Conservation (phyloP, 2,329 filamentous ascomycete genomes). For the Exophiala xenobiotica region DNA sequence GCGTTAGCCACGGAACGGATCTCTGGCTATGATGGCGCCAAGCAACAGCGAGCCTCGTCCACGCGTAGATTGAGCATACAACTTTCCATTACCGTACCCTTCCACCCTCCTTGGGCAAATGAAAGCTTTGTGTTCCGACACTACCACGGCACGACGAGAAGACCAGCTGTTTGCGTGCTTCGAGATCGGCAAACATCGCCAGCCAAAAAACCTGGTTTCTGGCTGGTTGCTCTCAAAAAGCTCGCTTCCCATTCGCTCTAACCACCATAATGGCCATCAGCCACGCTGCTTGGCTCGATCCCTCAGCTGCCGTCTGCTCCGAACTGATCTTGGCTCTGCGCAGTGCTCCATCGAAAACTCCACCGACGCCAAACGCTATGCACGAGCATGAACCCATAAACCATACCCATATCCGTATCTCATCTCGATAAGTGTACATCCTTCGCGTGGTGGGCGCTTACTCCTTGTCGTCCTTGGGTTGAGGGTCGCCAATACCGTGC, state of each 20-base stretch:
- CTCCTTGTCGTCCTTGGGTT: constrained; percentile 93
- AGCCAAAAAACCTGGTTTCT: not conserved
- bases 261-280: not conserved
- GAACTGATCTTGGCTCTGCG: not conserved
- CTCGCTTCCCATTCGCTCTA: not conserved
- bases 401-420: not conserved
- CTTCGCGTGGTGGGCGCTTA: constrained; percentile 31
- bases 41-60: too few species aligned
- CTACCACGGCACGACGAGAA: too few species aligned
- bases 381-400: constrained; percentile 1
- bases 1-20: too few species aligned
- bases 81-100: too few species aligned
- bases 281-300: not conserved
- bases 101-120: too few species aligned
- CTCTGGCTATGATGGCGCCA: too few species aligned
- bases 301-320: not conserved
- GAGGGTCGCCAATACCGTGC: constrained; percentile 93
- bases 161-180: not conserved
- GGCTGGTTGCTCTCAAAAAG: not conserved
- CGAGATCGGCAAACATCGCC: not conserved
- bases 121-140: too few species aligned
- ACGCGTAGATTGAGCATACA: too few species aligned
- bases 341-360: not conserved
- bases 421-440: not conserved
- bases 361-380: constrained; percentile 1